Evolutionary conservation across 805 yeast genomes (phyloP).

Genomic region (Wickerhamiella allomyrinae): DNA sequence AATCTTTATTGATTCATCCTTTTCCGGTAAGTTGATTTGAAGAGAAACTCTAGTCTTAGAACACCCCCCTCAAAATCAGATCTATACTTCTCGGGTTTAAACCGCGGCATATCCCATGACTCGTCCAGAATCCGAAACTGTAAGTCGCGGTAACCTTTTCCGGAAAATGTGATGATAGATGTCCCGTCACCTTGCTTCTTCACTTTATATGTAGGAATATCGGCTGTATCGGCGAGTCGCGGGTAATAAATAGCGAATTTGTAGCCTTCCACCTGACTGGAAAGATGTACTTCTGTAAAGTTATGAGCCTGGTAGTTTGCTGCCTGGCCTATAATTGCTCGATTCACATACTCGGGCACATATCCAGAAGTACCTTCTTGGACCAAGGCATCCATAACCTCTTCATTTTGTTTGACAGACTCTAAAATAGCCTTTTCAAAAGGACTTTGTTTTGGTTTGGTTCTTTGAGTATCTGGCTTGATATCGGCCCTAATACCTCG

Average conservation of each 20-base stretch:
- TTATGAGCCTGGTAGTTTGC: slow-evolving; percentile 4
- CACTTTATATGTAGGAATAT: slow-evolving; percentile 23
- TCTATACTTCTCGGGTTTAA: slow-evolving; percentile 19
- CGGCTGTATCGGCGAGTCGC: slow-evolving; percentile 15
- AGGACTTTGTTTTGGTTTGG: background rate
- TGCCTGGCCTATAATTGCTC: slow-evolving; percentile 4
- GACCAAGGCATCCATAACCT: slow-evolving; percentile 2
- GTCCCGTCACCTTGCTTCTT: slow-evolving; percentile 16
- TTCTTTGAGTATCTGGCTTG: background rate
- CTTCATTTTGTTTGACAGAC: slow-evolving; percentile 1
- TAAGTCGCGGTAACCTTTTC: slow-evolving; percentile 24
- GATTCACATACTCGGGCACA: slow-evolving; percentile 3
- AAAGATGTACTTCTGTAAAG: slow-evolving; percentile 16
- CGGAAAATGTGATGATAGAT: slow-evolving; percentile 22
- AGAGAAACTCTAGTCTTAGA: slow-evolving; percentile 24
- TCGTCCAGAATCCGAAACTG: slow-evolving; percentile 24
- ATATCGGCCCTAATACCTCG: background rate
- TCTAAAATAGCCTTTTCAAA: background rate
- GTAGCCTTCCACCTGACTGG: slow-evolving; percentile 26
- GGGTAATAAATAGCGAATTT: slow-evolving; percentile 26
- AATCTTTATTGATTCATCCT: slow-evolving; percentile 10
- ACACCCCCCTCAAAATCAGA: slow-evolving; percentile 25
- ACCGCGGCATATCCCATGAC: slow-evolving; percentile 25
- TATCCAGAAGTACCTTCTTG: background rate
- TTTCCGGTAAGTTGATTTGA: slow-evolving; percentile 16